Base-by-base conservation (phyloP, 2,329 filamentous ascomycete species). In the Diplodia corticola region DNA sequence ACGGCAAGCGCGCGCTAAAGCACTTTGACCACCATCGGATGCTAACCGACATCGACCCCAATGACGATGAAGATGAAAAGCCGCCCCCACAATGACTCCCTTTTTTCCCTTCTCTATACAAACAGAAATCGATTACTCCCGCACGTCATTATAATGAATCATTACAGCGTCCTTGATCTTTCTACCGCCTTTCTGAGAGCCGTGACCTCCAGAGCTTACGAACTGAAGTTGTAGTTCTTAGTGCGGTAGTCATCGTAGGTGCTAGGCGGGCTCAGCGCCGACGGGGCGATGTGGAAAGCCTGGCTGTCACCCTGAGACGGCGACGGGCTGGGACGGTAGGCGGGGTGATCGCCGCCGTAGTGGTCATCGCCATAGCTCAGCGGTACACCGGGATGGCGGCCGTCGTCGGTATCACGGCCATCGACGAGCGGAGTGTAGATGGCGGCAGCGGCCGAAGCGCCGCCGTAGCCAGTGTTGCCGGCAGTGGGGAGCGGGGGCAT, bases 361-460 rank as follows among this genome's bases (percentile, higher is more conserved):
- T 22, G 24, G 20, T 51, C 57, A 7, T 48, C 35, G 35, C 55
- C 72, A 9, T 13, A 49, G 33, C 28, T 78, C 28, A 78, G 65
- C 12, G 77, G 77, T 5, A 78, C 65, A 1, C 78, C 78, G 0
- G 79, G 79, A 67, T 80, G 79, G 57, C 73, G 69, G 6, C 76
- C 76, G 24, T 77, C 75, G 17, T 79, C 76, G 20, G 76, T 77
- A n/a, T 79, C 76, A 2, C 74, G 76, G 37, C 53, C 63, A 33
- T 66, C 63, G 40, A 65, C 63, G 3, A 65, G 63, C 7, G 63
- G 53, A 2, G 63, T 49, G 63, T 65, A 65, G 20, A 54, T 55
- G 15, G 63, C 57, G 2, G 63, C 51, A 20, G 51, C 37, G 15
- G 33, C 48, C 13, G 40, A 44, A 2, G 50, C 63, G 5, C 30